Evolutionary conservation across 768 basidiomycete genomes (phyloP).

Genomic region (Hygrocybe coccinea): DNA sequence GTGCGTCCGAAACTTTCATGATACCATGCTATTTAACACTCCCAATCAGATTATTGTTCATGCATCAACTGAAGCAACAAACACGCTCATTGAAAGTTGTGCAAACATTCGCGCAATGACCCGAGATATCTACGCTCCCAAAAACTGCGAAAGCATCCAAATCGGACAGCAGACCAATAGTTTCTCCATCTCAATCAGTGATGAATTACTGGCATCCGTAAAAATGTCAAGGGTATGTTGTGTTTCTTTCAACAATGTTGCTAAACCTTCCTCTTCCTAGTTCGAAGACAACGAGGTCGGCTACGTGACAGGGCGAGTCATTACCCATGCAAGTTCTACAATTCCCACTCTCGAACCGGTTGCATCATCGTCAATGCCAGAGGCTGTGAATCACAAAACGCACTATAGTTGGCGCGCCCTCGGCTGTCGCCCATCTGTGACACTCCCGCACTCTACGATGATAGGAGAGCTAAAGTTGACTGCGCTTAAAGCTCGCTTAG

Average conservation of each 20-base stretch:
- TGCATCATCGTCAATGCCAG: slow-evolving; percentile 27
- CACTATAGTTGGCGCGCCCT: slow-evolving; percentile 41
- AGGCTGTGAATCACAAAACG: slow-evolving; percentile 19
- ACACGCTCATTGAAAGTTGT: slow-evolving; percentile 74
- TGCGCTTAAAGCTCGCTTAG: slow-evolving; percentile 75
- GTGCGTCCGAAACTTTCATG: slow-evolving; percentile 39
- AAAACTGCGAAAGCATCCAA: slow-evolving; percentile 68
- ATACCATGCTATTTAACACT: not conserved
- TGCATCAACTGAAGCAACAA: slow-evolving; percentile 61
- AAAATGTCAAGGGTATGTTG: slow-evolving; percentile 79
- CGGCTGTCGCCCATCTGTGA: slow-evolving; percentile 59
- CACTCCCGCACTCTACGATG: slow-evolving; percentile 86
- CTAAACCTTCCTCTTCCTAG: slow-evolving; percentile 35
- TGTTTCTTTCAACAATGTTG: not conserved
- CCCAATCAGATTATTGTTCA: slow-evolving; percentile 77
- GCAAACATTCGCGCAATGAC: slow-evolving; percentile 85
- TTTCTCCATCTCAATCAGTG: slow-evolving; percentile 91
- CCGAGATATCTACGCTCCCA: slow-evolving; percentile 82
- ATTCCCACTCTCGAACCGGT: slow-evolving; percentile 83
- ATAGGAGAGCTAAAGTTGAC: slow-evolving; percentile 96
- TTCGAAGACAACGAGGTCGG: slow-evolving; percentile 98
- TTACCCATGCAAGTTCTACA: slow-evolving; percentile 78
- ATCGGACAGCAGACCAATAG: slow-evolving; percentile 96
- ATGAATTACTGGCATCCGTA: slow-evolving; percentile 72
- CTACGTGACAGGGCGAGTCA: slow-evolving; percentile 84